Conservation (phyloP, 139 green algal species). For the Closterium sp. region DNA sequence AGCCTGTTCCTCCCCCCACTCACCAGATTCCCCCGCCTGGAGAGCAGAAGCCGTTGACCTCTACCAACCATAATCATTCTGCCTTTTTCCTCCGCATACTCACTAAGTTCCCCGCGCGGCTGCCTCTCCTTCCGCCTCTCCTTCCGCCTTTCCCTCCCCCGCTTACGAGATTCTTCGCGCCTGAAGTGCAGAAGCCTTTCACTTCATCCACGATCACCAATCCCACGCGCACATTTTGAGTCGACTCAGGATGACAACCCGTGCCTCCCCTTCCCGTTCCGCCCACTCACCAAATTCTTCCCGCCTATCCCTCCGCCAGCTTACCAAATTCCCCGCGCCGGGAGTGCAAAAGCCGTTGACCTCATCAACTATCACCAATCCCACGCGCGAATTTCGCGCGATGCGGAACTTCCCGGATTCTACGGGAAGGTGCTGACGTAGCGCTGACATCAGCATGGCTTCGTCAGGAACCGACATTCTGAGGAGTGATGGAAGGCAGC, state of each 20-base stretch:
- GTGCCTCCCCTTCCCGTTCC: too few relatives aligned
- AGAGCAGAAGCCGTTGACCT: neutral
- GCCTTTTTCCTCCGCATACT: too few relatives aligned
- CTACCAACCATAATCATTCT: too few relatives aligned
- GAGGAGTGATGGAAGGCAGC: neutral
- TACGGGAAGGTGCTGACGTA: neutral
- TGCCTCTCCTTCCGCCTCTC: too few relatives aligned
- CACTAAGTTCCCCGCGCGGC: too few relatives aligned
- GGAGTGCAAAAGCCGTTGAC: slow-evolving; percentile 48
- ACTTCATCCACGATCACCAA: slow-evolving; percentile 29
- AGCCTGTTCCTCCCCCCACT: neutral
- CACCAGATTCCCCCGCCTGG: neutral
- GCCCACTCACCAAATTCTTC: too few relatives aligned
- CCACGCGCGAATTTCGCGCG: neutral
- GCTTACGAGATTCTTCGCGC: slow-evolving; percentile 9
- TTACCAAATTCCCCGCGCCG: slow-evolving; percentile 32
- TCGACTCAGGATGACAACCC: too few relatives aligned
- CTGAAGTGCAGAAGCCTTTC: slow-evolving; percentile 6
- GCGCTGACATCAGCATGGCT: neutral
- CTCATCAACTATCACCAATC: slow-evolving; percentile 40
- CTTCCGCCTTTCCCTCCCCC: too few relatives aligned
- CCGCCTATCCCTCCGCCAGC: neutral
- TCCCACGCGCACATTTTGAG: neutral
- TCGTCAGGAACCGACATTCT: neutral
- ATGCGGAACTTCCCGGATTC: neutral